A percentile compares a stretch with the other conserved stretches of the same genome.
These are phyloP conservation scores for Musa troglodytarum DNA, from an alignment of 176 grass and related monocot species.

Conservation along the genomic window DNA sequence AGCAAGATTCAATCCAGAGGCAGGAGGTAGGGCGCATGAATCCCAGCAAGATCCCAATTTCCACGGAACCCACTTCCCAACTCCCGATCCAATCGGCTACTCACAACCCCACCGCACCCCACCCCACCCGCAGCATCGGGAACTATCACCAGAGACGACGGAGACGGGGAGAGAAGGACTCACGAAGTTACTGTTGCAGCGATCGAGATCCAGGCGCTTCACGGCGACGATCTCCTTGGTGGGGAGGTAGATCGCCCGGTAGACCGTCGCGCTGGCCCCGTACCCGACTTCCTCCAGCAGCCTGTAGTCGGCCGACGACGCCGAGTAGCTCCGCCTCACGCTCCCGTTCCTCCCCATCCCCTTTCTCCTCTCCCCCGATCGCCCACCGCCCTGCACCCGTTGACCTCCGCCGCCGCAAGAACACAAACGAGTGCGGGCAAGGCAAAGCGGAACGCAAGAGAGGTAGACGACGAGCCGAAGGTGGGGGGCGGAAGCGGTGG, in stretches of 20 bases:
- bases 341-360: constrained; percentile 18
- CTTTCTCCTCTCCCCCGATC: constrained; percentile 8
- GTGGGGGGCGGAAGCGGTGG: background rate
- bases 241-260: constrained; percentile 64
- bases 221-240: constrained; percentile 60
- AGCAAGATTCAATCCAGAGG: background rate
- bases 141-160: no score
- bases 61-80: no score
- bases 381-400: constrained; percentile 14
- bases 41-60: no score
- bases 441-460: background rate
- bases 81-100: no score
- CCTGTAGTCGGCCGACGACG: constrained; percentile 46
- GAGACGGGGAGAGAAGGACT: constrained; percentile 3
- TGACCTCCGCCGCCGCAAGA: constrained; percentile 27
- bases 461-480: background rate
- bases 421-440: background rate
- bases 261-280: constrained; percentile 84
- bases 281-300: constrained; percentile 80
- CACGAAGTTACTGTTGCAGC: constrained; percentile 92
- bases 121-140: no score
- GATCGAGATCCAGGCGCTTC: constrained; percentile 99
- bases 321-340: constrained; percentile 41
- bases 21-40: background rate
- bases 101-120: no score